Evolutionary conservation across 129 eudicot genomes (phyloP), one percentile per base, ranked within the genome.

Genomic region (Chrysanthemum lavandulifolium): DNA sequence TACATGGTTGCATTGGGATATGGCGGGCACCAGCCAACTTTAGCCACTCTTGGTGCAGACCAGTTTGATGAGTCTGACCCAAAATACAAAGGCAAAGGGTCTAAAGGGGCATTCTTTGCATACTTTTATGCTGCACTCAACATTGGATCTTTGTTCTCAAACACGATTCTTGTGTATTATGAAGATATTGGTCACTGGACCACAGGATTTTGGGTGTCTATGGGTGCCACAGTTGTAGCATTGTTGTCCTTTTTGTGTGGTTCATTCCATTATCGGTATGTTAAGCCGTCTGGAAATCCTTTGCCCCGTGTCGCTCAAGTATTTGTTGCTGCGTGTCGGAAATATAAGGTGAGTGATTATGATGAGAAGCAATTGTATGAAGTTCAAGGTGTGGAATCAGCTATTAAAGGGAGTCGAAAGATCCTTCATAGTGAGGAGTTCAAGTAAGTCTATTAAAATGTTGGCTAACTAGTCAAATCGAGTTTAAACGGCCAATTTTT

Each of bases 11-110:
- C 97, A 3, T 75, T 93, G 21, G 98, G 98, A 16, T 83, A 93
- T 33, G 98, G 97, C 31, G 98, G 98, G 33, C 90, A 93, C 85
- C 98, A 93, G 55, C 98, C 98, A 11, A 93, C 86, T 72, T 86
- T 93, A 13, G 98, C 97, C 2, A 90, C 98, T 6, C 83, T 93
- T 65, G 97, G 98, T 21, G 98, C 98, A 12, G 97, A 93, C 73
- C 98, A 93, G 51, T 93, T 89, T 56, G 98, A 93, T 40, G 95
- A 71, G 59, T 90, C 86, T 68, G 81, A 87, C 58, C 13, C 58
- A 10, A 61, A 61, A 61, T 61, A 61, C 6, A 77, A 76, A 45
- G 98, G 90, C 69, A 78, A 77, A 8, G 83, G 55, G 19, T 93
- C 98, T 0, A 93, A 90, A 69, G 96, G 90, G 25, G 76, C 97